Evolutionary conservation across 768 basidiomycete species (phyloP), one percentile per base, ranked within the genome.

Genomic region (Tylopilus cervinicoccineus): DNA sequence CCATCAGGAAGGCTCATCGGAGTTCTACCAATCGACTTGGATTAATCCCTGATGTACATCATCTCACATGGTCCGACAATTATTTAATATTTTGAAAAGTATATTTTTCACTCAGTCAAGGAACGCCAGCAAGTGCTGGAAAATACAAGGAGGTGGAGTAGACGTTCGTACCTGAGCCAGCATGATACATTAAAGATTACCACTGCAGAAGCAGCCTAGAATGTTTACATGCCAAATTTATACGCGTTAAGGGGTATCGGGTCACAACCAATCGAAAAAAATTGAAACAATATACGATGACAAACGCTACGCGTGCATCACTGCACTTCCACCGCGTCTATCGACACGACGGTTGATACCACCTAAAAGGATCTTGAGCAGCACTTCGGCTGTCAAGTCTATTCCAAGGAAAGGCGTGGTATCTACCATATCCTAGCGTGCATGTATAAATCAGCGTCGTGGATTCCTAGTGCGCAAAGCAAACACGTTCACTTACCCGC

Each of bases 371-470:
- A 81, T 76, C 64, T 87, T 87, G 46, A 79, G 72, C 49, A 87
- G 61, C 50, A 73, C 62, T 17, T 76, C 74, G 1, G 73, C 72
- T 32, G 61, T 73, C 50, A 85, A 53, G 24, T 68, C 45, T 7
- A 72, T 65, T 11, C 69, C 73, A 6, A 64, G 60, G 54, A 74
- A 84, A 5, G 77, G 77, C 0, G 81, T 83, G 3, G 83, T 86
- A 56, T 87, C 86, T 1, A 88, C 83, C 20, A 87, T 87, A 57
- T 88, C 86, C 73, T 82, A 27, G 14, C 2, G n/a, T 5, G 48
- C 43, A 28, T 4, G 4, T 11, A n/a, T n/a, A n/a, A 32, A 36
- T 46, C 5, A 51, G 26, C 27, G 31, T 48, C 24, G 45, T 1
- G 24, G 8, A 19, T 29, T 4, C 11, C 34, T 11, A 2, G 34